Evolutionary conservation across 768 basidiomycete genomes (phyloP).

Genomic region (Amanita inopinata): DNA sequence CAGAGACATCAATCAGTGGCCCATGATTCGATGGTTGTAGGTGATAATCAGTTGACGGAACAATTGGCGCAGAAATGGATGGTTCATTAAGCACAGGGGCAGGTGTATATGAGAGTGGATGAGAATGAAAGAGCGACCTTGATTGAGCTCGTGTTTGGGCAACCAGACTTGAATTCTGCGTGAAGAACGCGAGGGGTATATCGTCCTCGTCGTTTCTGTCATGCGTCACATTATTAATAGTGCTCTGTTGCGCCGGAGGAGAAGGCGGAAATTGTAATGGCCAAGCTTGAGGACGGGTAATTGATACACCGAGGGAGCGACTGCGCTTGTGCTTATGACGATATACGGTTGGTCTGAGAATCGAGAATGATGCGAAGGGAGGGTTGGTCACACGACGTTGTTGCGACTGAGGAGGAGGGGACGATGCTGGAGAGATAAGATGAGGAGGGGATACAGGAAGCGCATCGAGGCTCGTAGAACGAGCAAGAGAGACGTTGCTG

Average conservation of each 20-base stretch:
- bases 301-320: conserved; percentile 5
- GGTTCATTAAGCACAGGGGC: conserved; percentile 1
- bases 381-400: background rate
- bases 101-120: background rate
- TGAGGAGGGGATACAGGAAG: background rate
- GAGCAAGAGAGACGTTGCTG: conserved; percentile 5
- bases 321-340: conserved; percentile 5
- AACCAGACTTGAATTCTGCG: background rate
- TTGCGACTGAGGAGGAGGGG: background rate
- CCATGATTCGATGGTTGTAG: background rate
- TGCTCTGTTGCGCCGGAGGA: conserved; percentile 1
- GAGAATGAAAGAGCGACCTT: no score
- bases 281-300: conserved; percentile 2
- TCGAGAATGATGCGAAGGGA: conserved; percentile 3
- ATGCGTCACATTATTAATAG: background rate
- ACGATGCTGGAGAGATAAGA: conserved; percentile 7
- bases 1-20: conserved; percentile 7
- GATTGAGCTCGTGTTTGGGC: no score
- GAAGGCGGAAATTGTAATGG: conserved; percentile 5
- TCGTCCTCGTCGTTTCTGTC: conserved; percentile 1
- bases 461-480: conserved; percentile 1
- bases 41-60: background rate
- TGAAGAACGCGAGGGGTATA: conserved; percentile 4
- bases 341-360: conserved; percentile 7
- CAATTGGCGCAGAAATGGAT: background rate